These are phyloP conservation scores for Fragilariopsis cylindrus DNA, from an alignment of 108 stramenopile genomes.

Conservation along the genomic window DNA sequence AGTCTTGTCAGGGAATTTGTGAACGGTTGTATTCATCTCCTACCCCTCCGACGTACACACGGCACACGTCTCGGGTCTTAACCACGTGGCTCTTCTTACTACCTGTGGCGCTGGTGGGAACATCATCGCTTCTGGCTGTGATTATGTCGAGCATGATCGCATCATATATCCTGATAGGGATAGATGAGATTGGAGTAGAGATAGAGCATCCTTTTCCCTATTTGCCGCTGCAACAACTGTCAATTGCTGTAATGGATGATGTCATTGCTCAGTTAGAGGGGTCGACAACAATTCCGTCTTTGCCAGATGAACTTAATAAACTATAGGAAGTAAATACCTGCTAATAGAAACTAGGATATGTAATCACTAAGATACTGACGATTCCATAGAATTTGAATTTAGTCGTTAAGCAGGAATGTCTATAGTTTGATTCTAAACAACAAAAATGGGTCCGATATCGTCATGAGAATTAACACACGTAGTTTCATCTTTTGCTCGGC, in stretches of 20 bases:
- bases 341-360: no score
- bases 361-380: no score
- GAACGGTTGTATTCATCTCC: slow-evolving; percentile 31
- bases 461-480: no score
- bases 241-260: slow-evolving; percentile 27
- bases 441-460: no score
- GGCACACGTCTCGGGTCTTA: slow-evolving; percentile 44
- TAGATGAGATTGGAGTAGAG: slow-evolving; percentile 51
- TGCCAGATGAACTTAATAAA: no score
- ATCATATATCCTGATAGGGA: slow-evolving; percentile 41
- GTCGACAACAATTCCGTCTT: no score
- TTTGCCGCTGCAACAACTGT: slow-evolving; percentile 41
- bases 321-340: no score
- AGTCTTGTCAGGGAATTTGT: slow-evolving; percentile 29
- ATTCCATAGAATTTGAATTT: no score
- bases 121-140: background rate
- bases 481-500: no score
- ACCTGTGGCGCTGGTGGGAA: slow-evolving; percentile 25
- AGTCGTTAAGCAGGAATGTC: no score
- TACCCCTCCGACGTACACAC: slow-evolving; percentile 45
- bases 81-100: slow-evolving; percentile 27
- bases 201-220: slow-evolving; percentile 41
- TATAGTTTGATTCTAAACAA: no score
- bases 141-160: slow-evolving; percentile 21
- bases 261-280: slow-evolving; percentile 27